Evolutionary conservation across 2,329 filamentous ascomycete genomes (phyloP), one percentile per base, ranked within the genome.

Genomic region (Ophiostoma triangulosporum): DNA sequence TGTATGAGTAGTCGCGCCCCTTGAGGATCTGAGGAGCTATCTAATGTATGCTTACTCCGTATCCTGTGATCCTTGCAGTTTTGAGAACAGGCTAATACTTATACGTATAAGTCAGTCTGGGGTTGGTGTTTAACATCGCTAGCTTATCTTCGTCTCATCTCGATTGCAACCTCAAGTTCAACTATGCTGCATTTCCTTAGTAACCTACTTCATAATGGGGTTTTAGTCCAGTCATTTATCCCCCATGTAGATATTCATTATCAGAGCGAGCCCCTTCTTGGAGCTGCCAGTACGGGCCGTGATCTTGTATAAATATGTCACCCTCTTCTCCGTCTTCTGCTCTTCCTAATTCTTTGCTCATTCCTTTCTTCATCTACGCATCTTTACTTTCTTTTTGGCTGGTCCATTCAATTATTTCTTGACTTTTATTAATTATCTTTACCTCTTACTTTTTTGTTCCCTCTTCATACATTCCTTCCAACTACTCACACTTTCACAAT

Each of bases 331-430:
- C n/a, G n/a, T 26, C 40, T 26, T 15, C 6, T 15, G 22, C 22
- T 35, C 38, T 35, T 52, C 38, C 20, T 49, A 15, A 7, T 46
- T 45, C 29, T 38, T 26, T 35, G 15, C 14, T 24, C 29, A 45
- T 45, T 45, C 40, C 40, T 15, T 26, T 45, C 40, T 26, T 45
- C 40, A 45, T 27, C 24, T 26, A 50, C 36, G 27, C 46, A 29
- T 50, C 32, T 45, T 33, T 49, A 43, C 17, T 43, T 49, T 17
- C 31, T n/a, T 36, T 43, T 51, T 54, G 52, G 52, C 46, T 50
- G 52, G 52, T 45, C 27, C 52, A 20, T 51, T 50, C 48, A 43
- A 31, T 54, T 27, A 36, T 50, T 46, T 29, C 52, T 54, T 50
- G 22, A 43, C 12, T 29, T 24, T 36, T 29, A 46, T 27, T 20